phyloP scores from a whole-genome alignment of 2,329 filamentous ascomycete species.

The Colletotrichum falcatum region DNA sequence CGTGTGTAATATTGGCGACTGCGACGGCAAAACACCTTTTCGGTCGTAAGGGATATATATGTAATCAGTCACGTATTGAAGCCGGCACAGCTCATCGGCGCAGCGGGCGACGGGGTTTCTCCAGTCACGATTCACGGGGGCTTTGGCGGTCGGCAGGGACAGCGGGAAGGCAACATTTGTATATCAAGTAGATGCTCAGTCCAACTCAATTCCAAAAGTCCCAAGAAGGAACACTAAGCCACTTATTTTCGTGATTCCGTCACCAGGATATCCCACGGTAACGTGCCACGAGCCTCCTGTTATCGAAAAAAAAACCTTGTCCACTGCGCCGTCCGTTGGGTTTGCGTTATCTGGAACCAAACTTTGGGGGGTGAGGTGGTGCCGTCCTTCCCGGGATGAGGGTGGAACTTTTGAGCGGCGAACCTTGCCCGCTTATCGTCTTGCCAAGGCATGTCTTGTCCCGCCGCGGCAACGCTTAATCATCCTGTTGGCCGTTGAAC shows the following conservation, averaged over 20 bases:
- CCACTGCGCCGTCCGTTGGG: background rate
- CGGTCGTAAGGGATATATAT: no score
- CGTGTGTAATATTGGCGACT: background rate
- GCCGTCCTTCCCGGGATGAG: constrained; percentile 29
- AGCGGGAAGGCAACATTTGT: background rate
- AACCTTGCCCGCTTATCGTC: constrained; percentile 36
- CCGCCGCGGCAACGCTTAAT: constrained; percentile 38
- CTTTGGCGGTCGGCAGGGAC: background rate
- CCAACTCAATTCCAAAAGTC: background rate
- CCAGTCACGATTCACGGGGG: background rate
- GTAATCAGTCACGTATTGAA: background rate
- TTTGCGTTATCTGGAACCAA: constrained; percentile 26
- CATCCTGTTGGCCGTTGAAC: constrained; percentile 15
- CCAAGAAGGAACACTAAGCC: constrained; percentile 4
- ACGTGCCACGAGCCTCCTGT: constrained; percentile 23
- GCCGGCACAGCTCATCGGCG: constrained; percentile 4
- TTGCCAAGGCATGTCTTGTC: constrained; percentile 29
- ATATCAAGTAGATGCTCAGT: constrained; percentile 11
- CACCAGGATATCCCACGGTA: constrained; percentile 22
- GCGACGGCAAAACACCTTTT: background rate
- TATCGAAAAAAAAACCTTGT: constrained; percentile 30
- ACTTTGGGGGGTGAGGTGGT: constrained; percentile 1
- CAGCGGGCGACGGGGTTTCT: background rate
- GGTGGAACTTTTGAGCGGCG: background rate
- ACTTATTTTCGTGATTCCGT: background rate